A percentile compares a stretch with the other conserved stretches of the same genome.
Conservation (phyloP, 192 early-diverging fungal genomes). For the Dispira parvispora region DNA sequence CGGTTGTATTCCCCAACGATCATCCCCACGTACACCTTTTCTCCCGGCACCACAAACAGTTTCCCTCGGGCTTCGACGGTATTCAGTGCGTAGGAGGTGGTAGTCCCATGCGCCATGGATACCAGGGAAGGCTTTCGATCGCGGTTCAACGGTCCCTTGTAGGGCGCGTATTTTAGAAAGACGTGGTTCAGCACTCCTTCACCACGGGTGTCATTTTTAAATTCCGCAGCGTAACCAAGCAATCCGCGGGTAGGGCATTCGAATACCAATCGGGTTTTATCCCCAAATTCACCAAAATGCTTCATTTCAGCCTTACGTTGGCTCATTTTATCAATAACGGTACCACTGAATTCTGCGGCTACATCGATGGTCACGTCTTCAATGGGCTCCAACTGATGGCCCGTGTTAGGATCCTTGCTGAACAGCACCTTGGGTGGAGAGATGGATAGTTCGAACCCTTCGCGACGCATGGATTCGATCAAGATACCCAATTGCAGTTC, state of each 20-base stretch:
- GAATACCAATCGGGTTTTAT: slow-evolving; percentile 61
- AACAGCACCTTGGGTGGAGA: slow-evolving; percentile 68
- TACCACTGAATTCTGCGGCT: slow-evolving; percentile 49
- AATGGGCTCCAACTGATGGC: slow-evolving; percentile 49
- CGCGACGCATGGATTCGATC: slow-evolving; percentile 79
- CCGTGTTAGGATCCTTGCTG: slow-evolving; percentile 35
- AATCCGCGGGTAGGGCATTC: slow-evolving; percentile 67
- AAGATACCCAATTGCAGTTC: slow-evolving; percentile 76
- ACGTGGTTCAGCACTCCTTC: slow-evolving; percentile 68
- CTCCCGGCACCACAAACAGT: slow-evolving; percentile 55
- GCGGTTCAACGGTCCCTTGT: slow-evolving; percentile 53
- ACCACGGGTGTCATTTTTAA: slow-evolving; percentile 76
- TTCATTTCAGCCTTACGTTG: slow-evolving; percentile 69
- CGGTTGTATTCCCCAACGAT: slow-evolving; percentile 69
- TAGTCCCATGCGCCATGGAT: slow-evolving; percentile 44
- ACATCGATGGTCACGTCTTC: slow-evolving; percentile 75
- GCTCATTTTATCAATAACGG: slow-evolving; percentile 72
- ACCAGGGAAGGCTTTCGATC: slow-evolving; percentile 63
- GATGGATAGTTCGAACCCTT: slow-evolving; percentile 73
- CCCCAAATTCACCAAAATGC: slow-evolving; percentile 46
- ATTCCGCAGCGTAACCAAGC: slow-evolving; percentile 70
- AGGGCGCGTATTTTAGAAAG: slow-evolving; percentile 51
- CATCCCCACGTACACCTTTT: slow-evolving; percentile 72
- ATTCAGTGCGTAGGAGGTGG: slow-evolving; percentile 57
- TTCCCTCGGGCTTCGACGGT: slow-evolving; percentile 63